Evolutionary conservation across 768 basidiomycete genomes (phyloP).

Genomic region (Naganishia kalamii): DNA sequence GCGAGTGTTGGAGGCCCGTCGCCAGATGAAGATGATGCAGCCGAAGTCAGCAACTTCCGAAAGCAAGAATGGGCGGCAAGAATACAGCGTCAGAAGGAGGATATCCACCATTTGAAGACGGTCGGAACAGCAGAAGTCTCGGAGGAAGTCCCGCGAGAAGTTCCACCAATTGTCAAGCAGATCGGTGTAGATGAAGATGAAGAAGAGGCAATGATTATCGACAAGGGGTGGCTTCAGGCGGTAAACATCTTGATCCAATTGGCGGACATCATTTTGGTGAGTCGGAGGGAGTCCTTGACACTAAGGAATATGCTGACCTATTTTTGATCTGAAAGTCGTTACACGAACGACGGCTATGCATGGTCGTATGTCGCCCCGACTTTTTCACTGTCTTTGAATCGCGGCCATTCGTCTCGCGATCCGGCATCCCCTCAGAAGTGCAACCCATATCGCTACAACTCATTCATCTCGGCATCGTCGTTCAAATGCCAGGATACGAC

Average conservation of each 20-base stretch:
- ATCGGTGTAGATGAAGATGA: conserved; percentile 12
- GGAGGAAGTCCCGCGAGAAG: not conserved
- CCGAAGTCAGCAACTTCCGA: not conserved
- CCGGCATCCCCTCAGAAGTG: not conserved
- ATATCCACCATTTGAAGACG: not conserved
- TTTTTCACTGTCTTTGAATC: conserved; percentile 10
- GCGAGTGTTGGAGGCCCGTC: not conserved
- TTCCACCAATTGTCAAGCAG: not conserved
- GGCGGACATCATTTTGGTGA: conserved; percentile 14
- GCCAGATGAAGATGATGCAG: not conserved
- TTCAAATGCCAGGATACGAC: conserved; percentile 12
- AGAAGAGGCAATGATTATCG: conserved; percentile 5
- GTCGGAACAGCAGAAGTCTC: not conserved
- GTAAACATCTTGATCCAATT: conserved; percentile 19
- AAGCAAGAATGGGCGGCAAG: conserved; percentile 4
- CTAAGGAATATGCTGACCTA: not conserved
- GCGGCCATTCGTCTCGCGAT: not conserved
- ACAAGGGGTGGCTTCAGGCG: conserved; percentile 7
- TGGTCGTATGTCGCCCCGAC: conserved; percentile 13
- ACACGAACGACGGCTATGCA: conserved; percentile 7
- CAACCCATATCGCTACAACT: conserved; percentile 5
- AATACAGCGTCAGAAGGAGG: not conserved
- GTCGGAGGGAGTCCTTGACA: not conserved
- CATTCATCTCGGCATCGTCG: conserved; percentile 1
- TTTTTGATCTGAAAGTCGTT: not conserved